These are phyloP conservation scores for Strobilomyces confusus DNA, from an alignment of 768 basidiomycete genomes.

Conservation along the genomic window DNA sequence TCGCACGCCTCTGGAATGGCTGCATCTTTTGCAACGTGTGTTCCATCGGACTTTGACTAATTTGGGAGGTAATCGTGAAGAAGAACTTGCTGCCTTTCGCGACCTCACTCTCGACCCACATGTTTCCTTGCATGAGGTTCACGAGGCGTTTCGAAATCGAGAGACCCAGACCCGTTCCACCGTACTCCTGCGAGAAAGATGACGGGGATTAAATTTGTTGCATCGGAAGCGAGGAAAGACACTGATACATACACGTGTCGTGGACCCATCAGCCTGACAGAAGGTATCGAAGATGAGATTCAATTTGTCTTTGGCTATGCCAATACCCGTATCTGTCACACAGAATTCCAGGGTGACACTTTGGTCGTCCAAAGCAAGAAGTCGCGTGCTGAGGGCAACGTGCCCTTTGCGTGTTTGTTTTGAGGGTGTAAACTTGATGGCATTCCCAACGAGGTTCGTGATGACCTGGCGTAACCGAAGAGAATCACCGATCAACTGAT, in stretches of 20 bases:
- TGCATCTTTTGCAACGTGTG: constrained; percentile 73
- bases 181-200: constrained; percentile 68
- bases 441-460: constrained; percentile 92
- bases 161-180: constrained; percentile 92
- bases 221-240: constrained; percentile 7
- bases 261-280: constrained; percentile 97
- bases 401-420: constrained; percentile 78
- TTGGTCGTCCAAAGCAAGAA: constrained; percentile 74
- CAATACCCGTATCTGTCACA: constrained; percentile 96
- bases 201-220: constrained; percentile 15
- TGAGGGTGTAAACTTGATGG: constrained; percentile 93
- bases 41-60: constrained; percentile 72
- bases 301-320: constrained; percentile 96
- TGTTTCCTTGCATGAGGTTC: constrained; percentile 94
- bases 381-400: constrained; percentile 83
- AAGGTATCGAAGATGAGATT: constrained; percentile 99
- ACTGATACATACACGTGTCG: constrained; percentile 67
- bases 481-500: constrained; percentile 95
- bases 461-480: constrained; percentile 92
- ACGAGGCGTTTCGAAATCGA: constrained; percentile 98
- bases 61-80: constrained; percentile 91
- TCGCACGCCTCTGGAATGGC: constrained; percentile 82
- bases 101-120: constrained; percentile 98
- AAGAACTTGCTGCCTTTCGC: constrained; percentile 92
- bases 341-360: constrained; percentile 94